These are phyloP conservation scores for Cardamine chenopodiifolia DNA, from an alignment of 345 rosid genomes.

Conservation along the genomic window DNA sequence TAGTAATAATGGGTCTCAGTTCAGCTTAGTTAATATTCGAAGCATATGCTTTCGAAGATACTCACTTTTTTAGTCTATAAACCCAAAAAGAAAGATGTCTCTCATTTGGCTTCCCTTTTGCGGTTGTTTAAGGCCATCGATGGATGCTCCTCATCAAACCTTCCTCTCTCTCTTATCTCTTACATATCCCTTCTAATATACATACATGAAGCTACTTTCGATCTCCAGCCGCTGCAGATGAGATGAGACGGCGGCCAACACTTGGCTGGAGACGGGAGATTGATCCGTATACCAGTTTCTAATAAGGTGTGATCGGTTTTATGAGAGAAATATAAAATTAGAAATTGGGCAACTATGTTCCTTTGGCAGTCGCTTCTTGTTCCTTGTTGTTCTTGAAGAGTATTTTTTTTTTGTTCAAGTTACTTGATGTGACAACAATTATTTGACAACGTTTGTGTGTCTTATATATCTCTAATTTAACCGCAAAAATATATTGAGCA, in stretches of 20 bases:
- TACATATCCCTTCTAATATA: not conserved
- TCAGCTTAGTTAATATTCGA: slow-evolving; percentile 39
- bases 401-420: not conserved
- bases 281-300: slow-evolving; percentile 34
- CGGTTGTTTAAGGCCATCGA: slow-evolving; percentile 37
- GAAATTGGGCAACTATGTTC: slow-evolving; percentile 42
- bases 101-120: slow-evolving; percentile 35
- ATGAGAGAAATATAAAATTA: slow-evolving; percentile 5
- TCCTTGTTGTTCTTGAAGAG: slow-evolving; percentile 33
- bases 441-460: slow-evolving; percentile 1
- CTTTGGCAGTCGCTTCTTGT: slow-evolving; percentile 40
- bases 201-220: not conserved
- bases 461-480: not conserved
- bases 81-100: slow-evolving; percentile 22
- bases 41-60: slow-evolving; percentile 44
- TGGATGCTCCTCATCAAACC: slow-evolving; percentile 29
- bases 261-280: slow-evolving; percentile 16
- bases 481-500: not conserved
- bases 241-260: slow-evolving; percentile 6
- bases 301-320: slow-evolving; percentile 25
- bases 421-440: not conserved
- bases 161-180: not conserved
- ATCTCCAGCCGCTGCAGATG: not conserved
- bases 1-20: slow-evolving; percentile 33
- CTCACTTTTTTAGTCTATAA: slow-evolving; percentile 34